Base-by-base conservation (phyloP, 768 basidiomycete genomes). In the Pleurotus pulmonarius region DNA sequence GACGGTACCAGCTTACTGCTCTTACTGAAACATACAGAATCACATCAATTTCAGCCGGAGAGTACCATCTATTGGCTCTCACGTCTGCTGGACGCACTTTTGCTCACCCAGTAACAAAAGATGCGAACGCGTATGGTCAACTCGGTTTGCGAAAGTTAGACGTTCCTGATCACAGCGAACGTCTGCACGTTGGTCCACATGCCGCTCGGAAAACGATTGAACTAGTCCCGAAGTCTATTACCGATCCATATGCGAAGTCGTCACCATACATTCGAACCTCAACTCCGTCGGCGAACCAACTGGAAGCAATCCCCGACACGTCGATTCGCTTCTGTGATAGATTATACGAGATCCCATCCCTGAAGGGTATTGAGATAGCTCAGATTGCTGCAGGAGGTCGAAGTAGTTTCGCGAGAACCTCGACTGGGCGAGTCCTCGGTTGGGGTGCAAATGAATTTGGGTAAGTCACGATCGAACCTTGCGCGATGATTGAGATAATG, bases 361-460 rank as follows among this genome's bases (percentile, higher is more conserved):
- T 97, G 22, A 75, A 71, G 47, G 87, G 81, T 1, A 69, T 93
- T 4, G 67, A 81, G 20, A 74, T 90, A 44, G 80, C 77, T 16
- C 86, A 92, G 68, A 75, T 93, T 44, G 85, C 85, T 25, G 82
- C 92, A 22, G 92, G 92, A 2, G 75, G 76, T 39, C 78, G 85
- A 55, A 85, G 81, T 46, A 93, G 89, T 63, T 92, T 91, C 64
- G 86, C 79, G 8, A 75, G 84, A 22, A 92, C 92, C 0, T 56
- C 61, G 3, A 70, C 75, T 2, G 94, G 93, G 1, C 76, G 84
- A 54, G 89, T 95, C 8, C 79, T 98, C 16, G 92, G 86, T 0
- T 96, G 90, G 84, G 94, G 94, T 45, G 91, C 91, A 1, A 96
- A 97, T 66, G 86, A 90, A 60, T 88, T 80, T 62, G 93, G 93